These are phyloP conservation scores for Pugionium dolabratum DNA, from an alignment of 345 rosid genomes.

Conservation along the genomic window DNA sequence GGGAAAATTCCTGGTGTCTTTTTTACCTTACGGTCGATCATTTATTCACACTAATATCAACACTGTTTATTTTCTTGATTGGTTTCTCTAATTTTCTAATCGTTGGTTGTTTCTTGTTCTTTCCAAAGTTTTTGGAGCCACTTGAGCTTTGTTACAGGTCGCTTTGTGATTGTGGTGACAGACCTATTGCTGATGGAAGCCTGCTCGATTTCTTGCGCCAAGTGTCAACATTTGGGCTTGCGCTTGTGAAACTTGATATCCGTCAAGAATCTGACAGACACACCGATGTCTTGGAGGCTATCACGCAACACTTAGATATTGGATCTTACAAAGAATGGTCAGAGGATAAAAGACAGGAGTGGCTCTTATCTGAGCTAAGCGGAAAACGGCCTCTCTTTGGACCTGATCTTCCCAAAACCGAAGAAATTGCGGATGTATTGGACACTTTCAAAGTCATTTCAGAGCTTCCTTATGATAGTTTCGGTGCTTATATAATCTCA, in stretches of 20 bases:
- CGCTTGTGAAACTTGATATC: conserved; percentile 90
- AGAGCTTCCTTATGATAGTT: conserved; percentile 81
- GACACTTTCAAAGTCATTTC: conserved; percentile 83
- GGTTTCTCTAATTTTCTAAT: conserved; percentile 2
- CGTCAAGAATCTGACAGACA: conserved; percentile 96
- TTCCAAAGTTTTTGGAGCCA: conserved; percentile 81
- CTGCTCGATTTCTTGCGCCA: conserved; percentile 93
- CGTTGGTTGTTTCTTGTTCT: conserved; percentile 15
- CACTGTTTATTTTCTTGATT: conserved; percentile 3
- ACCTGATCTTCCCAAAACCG: conserved; percentile 86
- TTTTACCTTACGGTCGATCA: too few relatives aligned
- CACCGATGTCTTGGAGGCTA: conserved; percentile 89
- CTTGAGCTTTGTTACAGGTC: conserved; percentile 97
- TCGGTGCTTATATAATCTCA: conserved; percentile 91
- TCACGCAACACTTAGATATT: conserved; percentile 70
- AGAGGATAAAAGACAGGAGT: conserved; percentile 77
- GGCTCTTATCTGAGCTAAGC: conserved; percentile 87
- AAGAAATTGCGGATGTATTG: conserved; percentile 82
- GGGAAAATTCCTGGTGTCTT: too few relatives aligned
- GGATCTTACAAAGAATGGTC: conserved; percentile 93
- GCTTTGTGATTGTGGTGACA: conserved; percentile 81
- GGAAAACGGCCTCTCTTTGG: conserved; percentile 97
- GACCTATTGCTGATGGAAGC: conserved; percentile 95
- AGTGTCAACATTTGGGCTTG: conserved; percentile 96
- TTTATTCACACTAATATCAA: too few relatives aligned